These are phyloP conservation scores for Pseudocercospora fuligena DNA, from an alignment of 2,329 filamentous ascomycete species.

Conservation along the genomic window DNA sequence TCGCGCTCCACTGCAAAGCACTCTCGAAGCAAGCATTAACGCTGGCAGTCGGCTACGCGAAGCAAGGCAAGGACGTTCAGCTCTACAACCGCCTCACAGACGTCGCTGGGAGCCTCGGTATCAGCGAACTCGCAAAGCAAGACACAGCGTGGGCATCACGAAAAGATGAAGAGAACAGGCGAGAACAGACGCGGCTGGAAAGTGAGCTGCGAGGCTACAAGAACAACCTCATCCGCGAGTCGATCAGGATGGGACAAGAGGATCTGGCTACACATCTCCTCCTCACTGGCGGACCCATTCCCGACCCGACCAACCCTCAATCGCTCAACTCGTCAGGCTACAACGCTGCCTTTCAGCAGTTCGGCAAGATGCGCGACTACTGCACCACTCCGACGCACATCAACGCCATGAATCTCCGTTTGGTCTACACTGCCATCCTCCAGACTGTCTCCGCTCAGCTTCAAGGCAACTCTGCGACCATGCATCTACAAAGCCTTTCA, in stretches of 20 bases:
- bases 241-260: constrained; percentile 89
- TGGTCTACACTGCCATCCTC: constrained; percentile 76
- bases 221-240: constrained; percentile 97
- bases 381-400: constrained; percentile 84
- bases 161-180: constrained; percentile 68
- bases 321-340: constrained; percentile 56
- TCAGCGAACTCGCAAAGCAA: constrained; percentile 68
- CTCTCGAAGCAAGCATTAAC: constrained; percentile 82
- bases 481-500: constrained; percentile 62
- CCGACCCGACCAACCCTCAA: constrained; percentile 31
- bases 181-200: constrained; percentile 77
- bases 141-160: constrained; percentile 78
- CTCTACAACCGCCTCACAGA: constrained; percentile 73
- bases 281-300: constrained; percentile 63
- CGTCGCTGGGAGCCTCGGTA: constrained; percentile 67
- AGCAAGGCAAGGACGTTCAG: constrained; percentile 72
- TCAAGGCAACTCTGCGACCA: constrained; percentile 24
- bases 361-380: constrained; percentile 85
- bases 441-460: constrained; percentile 68
- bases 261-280: constrained; percentile 87
- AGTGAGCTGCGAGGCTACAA: constrained; percentile 88
- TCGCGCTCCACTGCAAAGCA: constrained; percentile 76
- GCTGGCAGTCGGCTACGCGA: constrained; percentile 75
- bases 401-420: constrained; percentile 77
- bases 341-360: constrained; percentile 73